phyloP scores from a whole-genome alignment of 805 yeast species.

The Grigorovia yakushimaensis region DNA sequence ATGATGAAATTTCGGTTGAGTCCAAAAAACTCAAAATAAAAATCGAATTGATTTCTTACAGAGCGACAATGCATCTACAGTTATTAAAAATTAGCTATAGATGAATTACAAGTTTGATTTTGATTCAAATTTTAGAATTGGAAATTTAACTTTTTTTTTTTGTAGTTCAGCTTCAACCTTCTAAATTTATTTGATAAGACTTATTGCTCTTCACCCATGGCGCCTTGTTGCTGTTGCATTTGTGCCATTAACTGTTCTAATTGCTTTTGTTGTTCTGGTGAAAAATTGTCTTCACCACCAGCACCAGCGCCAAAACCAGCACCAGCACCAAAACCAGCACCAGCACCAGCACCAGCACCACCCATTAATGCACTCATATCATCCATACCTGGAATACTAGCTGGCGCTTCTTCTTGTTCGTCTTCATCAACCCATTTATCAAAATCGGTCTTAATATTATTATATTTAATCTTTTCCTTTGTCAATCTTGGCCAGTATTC shows the following conservation, averaged over 20 bases:
- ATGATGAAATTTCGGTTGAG: too few species aligned
- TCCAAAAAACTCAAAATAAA: too few species aligned
- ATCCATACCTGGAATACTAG: slow-evolving; percentile 22
- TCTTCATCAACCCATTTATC: slow-evolving; percentile 99
- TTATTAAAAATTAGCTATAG: too few species aligned
- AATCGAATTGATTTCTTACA: too few species aligned
- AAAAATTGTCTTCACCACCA: slow-evolving; percentile 9
- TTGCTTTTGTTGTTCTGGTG: slow-evolving; percentile 2
- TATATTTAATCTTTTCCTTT: slow-evolving; percentile 71
- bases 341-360: slow-evolving; percentile 24
- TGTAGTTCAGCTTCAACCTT: too few species aligned
- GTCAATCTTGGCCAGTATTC: slow-evolving; percentile 96
- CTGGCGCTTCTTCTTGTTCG: slow-evolving; percentile 68
- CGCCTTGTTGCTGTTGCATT: slow-evolving; percentile 5
- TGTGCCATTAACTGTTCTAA: slow-evolving; percentile 3
- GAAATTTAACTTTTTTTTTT: too few species aligned
- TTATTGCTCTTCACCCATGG: slow-evolving; percentile 4
- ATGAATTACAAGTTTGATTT: too few species aligned
- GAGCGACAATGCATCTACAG: too few species aligned
- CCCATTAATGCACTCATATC: slow-evolving; percentile 32
- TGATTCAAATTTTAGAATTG: too few species aligned
- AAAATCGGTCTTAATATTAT: slow-evolving; percentile 84
- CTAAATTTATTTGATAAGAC: too few species aligned
- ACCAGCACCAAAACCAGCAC: slow-evolving; percentile 31
- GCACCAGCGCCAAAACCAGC: slow-evolving; percentile 20